Evolutionary conservation across 345 rosid species (phyloP).

Genomic region (Hibiscus mutabilis): DNA sequence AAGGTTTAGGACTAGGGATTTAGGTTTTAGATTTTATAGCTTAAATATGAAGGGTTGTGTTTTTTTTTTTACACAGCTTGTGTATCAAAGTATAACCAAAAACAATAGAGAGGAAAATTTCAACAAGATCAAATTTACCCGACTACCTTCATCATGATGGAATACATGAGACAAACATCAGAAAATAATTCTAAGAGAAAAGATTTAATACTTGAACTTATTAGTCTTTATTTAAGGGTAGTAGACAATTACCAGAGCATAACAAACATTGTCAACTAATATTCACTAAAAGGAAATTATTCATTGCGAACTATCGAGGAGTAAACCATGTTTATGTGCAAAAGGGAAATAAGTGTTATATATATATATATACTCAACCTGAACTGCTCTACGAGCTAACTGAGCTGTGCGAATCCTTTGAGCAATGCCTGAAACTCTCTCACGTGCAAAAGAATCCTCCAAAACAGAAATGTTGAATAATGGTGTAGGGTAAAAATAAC

Average conservation of each 20-base stretch:
- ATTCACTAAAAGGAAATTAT: neutral
- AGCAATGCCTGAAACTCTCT: constrained; percentile 97
- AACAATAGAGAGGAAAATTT: neutral
- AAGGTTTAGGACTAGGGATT: too few relatives aligned
- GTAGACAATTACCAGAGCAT: neutral
- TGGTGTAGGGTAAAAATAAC: neutral
- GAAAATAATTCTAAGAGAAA: neutral
- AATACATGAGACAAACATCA: neutral
- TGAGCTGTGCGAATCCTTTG: constrained; percentile 86
- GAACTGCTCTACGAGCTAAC: constrained; percentile 83
- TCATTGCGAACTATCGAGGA: neutral
- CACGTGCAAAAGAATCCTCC: constrained; percentile 98
- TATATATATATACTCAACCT: constrained; percentile 33
- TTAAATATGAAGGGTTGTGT: too few relatives aligned
- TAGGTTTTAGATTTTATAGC: too few relatives aligned
- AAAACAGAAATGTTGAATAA: constrained; percentile 37
- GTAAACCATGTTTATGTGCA: neutral
- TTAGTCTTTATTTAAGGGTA: neutral
- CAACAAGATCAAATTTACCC: neutral
- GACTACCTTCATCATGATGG: neutral
- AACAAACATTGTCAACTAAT: neutral
- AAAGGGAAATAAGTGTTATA: neutral
- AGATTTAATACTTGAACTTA: neutral
- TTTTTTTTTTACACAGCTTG: too few relatives aligned
- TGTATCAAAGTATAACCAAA: too few relatives aligned